phyloP scores from a whole-genome alignment of 305 asterid species.

The Ilex paraguariensis region DNA sequence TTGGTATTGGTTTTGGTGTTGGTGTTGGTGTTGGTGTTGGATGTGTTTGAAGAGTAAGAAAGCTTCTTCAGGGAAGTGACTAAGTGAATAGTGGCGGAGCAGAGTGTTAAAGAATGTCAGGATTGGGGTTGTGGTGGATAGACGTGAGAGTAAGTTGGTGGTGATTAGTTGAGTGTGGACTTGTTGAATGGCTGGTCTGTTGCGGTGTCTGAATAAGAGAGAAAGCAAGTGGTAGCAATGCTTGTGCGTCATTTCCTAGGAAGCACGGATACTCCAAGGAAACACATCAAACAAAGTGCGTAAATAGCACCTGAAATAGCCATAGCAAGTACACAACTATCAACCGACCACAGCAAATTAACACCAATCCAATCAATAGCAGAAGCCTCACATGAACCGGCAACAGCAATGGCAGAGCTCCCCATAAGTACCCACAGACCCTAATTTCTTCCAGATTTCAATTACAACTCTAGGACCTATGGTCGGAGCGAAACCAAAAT shows the following conservation, averaged over 20 bases:
- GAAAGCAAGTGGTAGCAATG: conserved; percentile 30
- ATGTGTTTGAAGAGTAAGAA: conserved; percentile 35
- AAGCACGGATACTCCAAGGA: too few relatives aligned
- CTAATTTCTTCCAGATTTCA: too few relatives aligned
- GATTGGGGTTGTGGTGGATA: background rate
- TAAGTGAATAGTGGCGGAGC: conserved; percentile 60
- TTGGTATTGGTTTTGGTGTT: conserved; percentile 27
- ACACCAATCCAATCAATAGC: too few relatives aligned
- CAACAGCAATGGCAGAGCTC: too few relatives aligned
- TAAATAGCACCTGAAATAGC: too few relatives aligned
- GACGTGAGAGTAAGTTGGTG: background rate
- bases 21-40: conserved; percentile 46
- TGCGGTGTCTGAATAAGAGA: conserved; percentile 36
- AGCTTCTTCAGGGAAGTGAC: conserved; percentile 49
- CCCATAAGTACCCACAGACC: too few relatives aligned
- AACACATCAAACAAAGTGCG: too few relatives aligned
- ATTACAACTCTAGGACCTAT: too few relatives aligned
- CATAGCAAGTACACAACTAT: too few relatives aligned
- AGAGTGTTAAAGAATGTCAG: conserved; percentile 61
- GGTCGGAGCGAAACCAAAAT: too few relatives aligned
- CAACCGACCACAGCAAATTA: too few relatives aligned
- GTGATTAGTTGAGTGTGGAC: conserved; percentile 55
- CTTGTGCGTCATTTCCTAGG: background rate
- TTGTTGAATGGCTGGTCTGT: conserved; percentile 55
- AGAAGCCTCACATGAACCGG: too few relatives aligned